These are phyloP conservation scores for Limnanthes douglasii DNA, from an alignment of 345 rosid genomes.

Conservation along the genomic window DNA sequence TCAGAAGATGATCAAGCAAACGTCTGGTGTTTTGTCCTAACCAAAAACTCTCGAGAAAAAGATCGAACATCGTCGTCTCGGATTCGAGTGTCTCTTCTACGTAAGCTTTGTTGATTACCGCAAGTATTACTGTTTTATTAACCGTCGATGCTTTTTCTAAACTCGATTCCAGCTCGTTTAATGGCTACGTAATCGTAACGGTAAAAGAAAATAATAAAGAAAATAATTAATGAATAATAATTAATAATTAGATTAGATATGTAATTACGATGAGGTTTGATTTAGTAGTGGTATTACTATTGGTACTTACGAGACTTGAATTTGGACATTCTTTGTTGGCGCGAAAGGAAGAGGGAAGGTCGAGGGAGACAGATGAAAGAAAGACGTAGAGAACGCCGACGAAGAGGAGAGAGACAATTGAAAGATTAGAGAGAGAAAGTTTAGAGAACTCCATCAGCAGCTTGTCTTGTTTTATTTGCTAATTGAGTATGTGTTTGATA, in stretches of 20 bases:
- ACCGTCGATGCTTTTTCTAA: conserved; percentile 33
- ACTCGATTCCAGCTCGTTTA: conserved; percentile 30
- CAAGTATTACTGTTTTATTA: conserved; percentile 47
- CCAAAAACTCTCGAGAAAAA: conserved; percentile 72
- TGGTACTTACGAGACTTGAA: conserved; percentile 14
- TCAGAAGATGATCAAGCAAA: conserved; percentile 33
- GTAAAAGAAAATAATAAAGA: background rate
- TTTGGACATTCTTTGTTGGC: background rate
- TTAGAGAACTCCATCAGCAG: no score
- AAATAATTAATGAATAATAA: background rate
- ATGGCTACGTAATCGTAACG: conserved; percentile 2
- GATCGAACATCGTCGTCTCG: conserved; percentile 43
- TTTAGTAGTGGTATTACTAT: background rate
- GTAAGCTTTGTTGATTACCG: conserved; percentile 53
- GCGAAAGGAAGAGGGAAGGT: conserved; percentile 8
- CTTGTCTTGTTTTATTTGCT: no score
- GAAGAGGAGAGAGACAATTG: conserved; percentile 19
- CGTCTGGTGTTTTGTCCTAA: conserved; percentile 42
- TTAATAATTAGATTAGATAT: background rate
- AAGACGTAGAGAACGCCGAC: conserved; percentile 21
- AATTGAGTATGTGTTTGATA: no score
- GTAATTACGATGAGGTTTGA: background rate
- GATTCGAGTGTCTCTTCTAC: conserved; percentile 26
- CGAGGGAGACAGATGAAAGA: conserved; percentile 8
- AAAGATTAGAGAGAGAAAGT: no score